Base-by-base conservation (phyloP, 768 basidiomycete genomes). In the Coprinellus micaceus region DNA sequence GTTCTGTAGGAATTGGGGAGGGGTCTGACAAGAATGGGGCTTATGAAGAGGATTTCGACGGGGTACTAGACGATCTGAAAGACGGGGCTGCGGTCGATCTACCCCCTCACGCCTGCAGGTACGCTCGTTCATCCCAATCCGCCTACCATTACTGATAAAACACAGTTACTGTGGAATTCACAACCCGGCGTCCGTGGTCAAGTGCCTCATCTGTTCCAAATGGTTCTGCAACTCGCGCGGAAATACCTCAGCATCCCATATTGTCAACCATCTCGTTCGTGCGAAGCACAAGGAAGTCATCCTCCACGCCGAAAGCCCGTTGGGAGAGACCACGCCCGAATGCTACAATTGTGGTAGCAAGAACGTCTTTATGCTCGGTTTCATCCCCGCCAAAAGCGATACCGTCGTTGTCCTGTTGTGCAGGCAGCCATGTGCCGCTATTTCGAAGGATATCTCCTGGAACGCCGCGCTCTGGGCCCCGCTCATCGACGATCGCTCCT, bases 161-260 rank as follows among this genome's bases (percentile, higher is more conserved):
- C 53, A 61, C 60, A 97, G 96, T 68, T 99, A 99, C 66, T 99
- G 97, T 65, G 97, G 97, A 22, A 98, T 98, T 41, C 96, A 98
- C 72, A 94, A 92, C 46, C 95, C 97, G 5, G 90, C 95, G 5
- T 94, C 92, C 33, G 97, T 99, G 24, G 97, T 98, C 59, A 97
- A 96, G 72, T 96, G 94, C 63, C 80, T 94, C 48, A 67, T 95
- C 48, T 96, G 94, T 66, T 82, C 86, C 19, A 95, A 95, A 69
- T 96, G 94, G 94, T 99, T 99, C 71, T 99, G 97, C 78, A 99
- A 99, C 69, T 96, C 96, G 11, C 85, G 97, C 29, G 95, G 95
- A 55, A 97, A 97, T 66, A 97, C 95, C 4, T 97, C 95, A 1
- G 94, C 95, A 1, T 98, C 96, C 1, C 97, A 99, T 69, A 98